Evolutionary conservation across 768 basidiomycete genomes (phyloP).

Genomic region (Leccinum variicolor): DNA sequence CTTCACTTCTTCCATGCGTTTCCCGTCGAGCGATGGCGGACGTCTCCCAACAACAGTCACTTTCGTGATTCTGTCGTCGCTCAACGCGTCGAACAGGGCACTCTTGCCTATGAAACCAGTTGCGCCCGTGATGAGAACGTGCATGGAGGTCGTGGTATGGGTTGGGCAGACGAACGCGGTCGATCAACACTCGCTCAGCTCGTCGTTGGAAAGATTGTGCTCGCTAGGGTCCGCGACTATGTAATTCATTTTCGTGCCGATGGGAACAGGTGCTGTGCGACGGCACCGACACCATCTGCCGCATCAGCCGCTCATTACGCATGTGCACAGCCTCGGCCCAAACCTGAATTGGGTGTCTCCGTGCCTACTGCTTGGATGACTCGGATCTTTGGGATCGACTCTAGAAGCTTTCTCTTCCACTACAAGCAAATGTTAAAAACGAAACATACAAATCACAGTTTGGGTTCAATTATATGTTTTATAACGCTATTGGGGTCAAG

Average conservation of each 20-base stretch:
- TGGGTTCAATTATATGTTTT: slow-evolving; percentile 49
- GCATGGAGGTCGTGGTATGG: slow-evolving; percentile 11
- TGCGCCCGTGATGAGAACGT: slow-evolving; percentile 25
- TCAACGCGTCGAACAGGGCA: slow-evolving; percentile 15
- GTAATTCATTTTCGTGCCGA: not conserved
- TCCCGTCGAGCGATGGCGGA: slow-evolving; percentile 22
- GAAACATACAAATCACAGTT: slow-evolving; percentile 20
- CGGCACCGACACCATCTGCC: not conserved
- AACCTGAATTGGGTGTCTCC: not conserved
- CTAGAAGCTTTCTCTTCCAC: not conserved
- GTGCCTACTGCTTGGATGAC: not conserved
- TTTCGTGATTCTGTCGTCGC: slow-evolving; percentile 22
- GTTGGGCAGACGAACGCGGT: not conserved
- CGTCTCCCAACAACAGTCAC: slow-evolving; percentile 23
- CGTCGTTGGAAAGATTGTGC: not conserved
- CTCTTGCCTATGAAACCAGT: slow-evolving; percentile 25
- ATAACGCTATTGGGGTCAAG: slow-evolving; percentile 56
- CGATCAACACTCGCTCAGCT: not conserved
- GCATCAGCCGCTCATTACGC: not conserved
- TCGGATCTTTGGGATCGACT: not conserved
- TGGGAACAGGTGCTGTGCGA: not conserved
- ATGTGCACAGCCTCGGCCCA: not conserved
- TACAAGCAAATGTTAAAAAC: not conserved
- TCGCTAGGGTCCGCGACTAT: not conserved
- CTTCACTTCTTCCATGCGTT: slow-evolving; percentile 12